Evolutionary conservation across 495 filamentous ascomycete species (phyloP).

Genomic region (Hypoxylon subgilvum): DNA sequence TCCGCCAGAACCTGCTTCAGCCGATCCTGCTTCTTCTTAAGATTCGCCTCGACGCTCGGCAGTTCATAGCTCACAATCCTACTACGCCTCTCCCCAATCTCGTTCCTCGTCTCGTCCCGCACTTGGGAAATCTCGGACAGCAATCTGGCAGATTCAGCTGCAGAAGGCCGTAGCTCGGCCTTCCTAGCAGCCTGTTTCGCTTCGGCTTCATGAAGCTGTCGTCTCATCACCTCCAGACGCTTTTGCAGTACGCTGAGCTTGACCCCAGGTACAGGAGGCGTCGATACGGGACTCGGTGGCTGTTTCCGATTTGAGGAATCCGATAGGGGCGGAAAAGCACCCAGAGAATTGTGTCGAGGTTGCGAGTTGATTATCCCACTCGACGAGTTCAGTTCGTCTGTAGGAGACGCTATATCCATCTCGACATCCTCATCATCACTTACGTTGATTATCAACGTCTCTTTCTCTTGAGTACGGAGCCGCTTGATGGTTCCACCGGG

Average conservation of each 20-base stretch:
- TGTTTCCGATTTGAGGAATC: slow-evolving; percentile 47
- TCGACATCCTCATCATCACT: slow-evolving; percentile 62
- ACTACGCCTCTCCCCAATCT: slow-evolving; percentile 53
- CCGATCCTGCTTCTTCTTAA: slow-evolving; percentile 56
- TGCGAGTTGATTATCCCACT: slow-evolving; percentile 28
- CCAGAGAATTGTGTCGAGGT: slow-evolving; percentile 44
- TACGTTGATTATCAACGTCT: slow-evolving; percentile 76
- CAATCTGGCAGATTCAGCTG: slow-evolving; percentile 25
- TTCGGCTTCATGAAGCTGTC: slow-evolving; percentile 78
- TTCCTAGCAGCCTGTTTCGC: slow-evolving; percentile 58
- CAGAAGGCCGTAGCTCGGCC: slow-evolving; percentile 30
- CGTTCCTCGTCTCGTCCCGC: slow-evolving; percentile 32
- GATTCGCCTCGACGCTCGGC: slow-evolving; percentile 62
- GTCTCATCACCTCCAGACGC: slow-evolving; percentile 75
- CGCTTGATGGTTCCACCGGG: slow-evolving; percentile 61
- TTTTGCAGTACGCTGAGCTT: slow-evolving; percentile 69
- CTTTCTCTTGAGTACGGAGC: slow-evolving; percentile 55
- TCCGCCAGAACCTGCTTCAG: slow-evolving; percentile 63
- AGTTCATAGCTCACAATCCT: slow-evolving; percentile 63
- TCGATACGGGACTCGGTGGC: slow-evolving; percentile 44
- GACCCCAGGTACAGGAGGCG: slow-evolving; percentile 41
- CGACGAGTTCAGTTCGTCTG: slow-evolving; percentile 41
- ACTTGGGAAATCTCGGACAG: slow-evolving; percentile 26
- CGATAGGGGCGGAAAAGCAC: slow-evolving; percentile 54
- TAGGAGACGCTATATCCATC: slow-evolving; percentile 57